Base-by-base conservation (phyloP, 345 rosid species). In the Boechera divaricarpa region DNA sequence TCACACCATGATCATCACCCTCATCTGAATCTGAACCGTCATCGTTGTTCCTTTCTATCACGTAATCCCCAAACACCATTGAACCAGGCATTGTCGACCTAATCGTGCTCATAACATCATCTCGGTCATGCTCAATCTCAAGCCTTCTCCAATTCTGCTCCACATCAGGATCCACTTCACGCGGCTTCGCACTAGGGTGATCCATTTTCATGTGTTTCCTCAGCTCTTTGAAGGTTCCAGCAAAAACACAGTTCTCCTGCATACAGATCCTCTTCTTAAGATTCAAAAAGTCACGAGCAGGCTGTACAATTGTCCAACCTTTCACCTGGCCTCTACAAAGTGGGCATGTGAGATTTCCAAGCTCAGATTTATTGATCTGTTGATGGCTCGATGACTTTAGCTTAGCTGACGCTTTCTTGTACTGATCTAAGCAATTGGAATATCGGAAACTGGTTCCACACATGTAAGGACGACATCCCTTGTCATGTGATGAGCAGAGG, bases 401-500 rank as follows among this genome's bases (percentile, higher is more conserved):
- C 73, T 90, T 94, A 5, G 96, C 79, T 65, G 90, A 86, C 10
- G 97, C 95, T 60, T 92, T 90, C 84, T 87, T 87, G 87, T 90
- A 94, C 82, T 88, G 97, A 73, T 92, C 96, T 63, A 94, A 96
- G 83, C 99, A 94, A 60, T 94, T 92, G 29, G 98, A 94, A 69
- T 89, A 94, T 0, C 98, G 90, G 72, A 87, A 92, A 82, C 98
- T 94, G 41, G 99, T 94, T 78, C 92, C 98, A 79, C 99, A 95
- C 99, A 95, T 95, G 78, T 88, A 95, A 62, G 99, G 97, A 35
- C 93, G 97, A 61, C 99, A 95, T 39, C 99, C 99, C 76, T 92
- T 95, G 79, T 95, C 97, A 71, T 95, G 87, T 55, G 99, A 95
- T 61, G 99, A 92, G 77, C 99, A 95, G 45, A 95, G 96, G 45